Evolutionary conservation across 257 asterid genomes (phyloP), one percentile per base, ranked within the genome.

Genomic region (Penstemon newberryi): DNA sequence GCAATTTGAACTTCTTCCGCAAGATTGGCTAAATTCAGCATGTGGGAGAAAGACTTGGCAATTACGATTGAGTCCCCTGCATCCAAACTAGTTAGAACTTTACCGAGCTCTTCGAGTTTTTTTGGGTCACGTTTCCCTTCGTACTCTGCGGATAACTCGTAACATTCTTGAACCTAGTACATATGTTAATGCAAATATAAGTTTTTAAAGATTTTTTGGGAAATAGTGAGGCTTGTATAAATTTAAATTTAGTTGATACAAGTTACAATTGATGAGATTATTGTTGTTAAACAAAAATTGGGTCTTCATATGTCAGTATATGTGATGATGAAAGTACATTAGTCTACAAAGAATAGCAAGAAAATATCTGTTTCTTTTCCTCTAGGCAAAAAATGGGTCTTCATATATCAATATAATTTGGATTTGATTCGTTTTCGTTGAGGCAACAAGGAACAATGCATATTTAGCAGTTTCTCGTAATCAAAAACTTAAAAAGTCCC

Each of bases 1-100:
- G 99, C 99, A 78, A 93, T 90, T 87, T 93, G 99, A 79, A 93
- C 99, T 80, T 93, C 99, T 76, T 93, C 99, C 4, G 97, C 99
- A 70, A 93, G 93, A 76, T 90, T 93, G 70, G 85, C 99, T 50
- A 93, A 83, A 77, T 72, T 93, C 73, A 93, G 96, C 99, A 93
- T 93, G 89, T 90, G 77, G 13, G 99, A 84, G 80, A 93, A 93
- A 51, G 99, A 79, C 67, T 93, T 93, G 18, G 99, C 86, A 56
- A 90, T 76, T 7, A 93, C 97, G 58, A 93, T 93, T 18, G 97
- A 90, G 75, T 93, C 99, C 60, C 99, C 99, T 59, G 99, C 96
- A 77, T 90, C 99, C 85, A 93, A 81, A 75, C 92, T 81, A 6
- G 96, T 93, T 36, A 93, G 94, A 67, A 90, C 86, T 56, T 68